Evolutionary conservation across 2,329 filamentous ascomycete species (phyloP), one percentile per base, ranked within the genome.

Genomic region (Ophiobolus disseminans): DNA sequence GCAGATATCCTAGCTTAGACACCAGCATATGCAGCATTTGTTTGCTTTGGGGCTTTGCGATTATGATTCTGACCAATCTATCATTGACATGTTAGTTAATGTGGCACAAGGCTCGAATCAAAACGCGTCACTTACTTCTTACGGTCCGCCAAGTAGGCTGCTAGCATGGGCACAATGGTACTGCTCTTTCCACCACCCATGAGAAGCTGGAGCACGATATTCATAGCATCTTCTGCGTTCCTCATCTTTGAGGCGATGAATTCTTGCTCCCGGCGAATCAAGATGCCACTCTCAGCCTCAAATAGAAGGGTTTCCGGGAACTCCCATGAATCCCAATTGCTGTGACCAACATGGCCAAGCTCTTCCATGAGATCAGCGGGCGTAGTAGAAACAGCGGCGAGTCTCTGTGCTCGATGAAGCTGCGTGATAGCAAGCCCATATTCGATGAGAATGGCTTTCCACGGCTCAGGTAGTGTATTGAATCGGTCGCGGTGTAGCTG

Each of bases 261-360:
- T 2, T 80, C 75, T 60, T 90, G 86, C 0, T 83, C 78, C 0
- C 75, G 62, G 0, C 88, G 80, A 7, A 91, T 84, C 7, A 85
- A 60, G 1, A 90, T 75, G 1, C 80, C 78, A 25, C 78, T 83
- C 43, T 90, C 86, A 1, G 86, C 73, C 62, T 90, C 86, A 0
- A 90, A 50, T 0, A 91, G 69, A 0, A 90, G 72, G 50, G 76
- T 84, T 17, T 90, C 86, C 0, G 86, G 85, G 28, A 75, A 70
- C 0, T 80, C 50, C 0, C 62, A 8, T 0, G 81, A 78, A 5
- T 78, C 57, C 84, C 86, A 89, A 8, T 80, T 82, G 1, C 60
- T 55, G 51, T 86, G 84, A 0, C 85, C 86, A 0, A 54, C 13
- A 45, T 85, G 86, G 1, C 51, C 40, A 0, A 79, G 51, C 48